A percentile compares a stretch with the other conserved stretches of the same genome.
Evolutionary conservation across 306 rosid genomes (phyloP).

Genomic region (Dryas octopetala): DNA sequence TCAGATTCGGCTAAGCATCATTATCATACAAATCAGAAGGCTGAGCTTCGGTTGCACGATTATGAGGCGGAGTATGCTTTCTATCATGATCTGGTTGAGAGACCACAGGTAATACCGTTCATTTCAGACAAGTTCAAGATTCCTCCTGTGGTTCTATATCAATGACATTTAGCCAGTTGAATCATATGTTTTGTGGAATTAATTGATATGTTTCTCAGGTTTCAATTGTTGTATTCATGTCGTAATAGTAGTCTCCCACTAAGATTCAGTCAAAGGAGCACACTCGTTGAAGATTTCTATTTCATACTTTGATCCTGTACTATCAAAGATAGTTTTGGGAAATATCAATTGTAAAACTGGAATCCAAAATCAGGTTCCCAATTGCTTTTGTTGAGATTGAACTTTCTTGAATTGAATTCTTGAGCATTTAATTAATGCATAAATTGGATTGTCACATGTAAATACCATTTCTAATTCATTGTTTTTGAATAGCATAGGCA

Average conservation of each 20-base stretch:
- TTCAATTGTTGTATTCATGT: slow-evolving; percentile 25
- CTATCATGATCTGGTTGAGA: slow-evolving; percentile 65
- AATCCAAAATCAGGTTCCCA: slow-evolving; percentile 32
- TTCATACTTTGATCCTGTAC: slow-evolving; percentile 29
- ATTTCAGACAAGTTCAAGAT: slow-evolving; percentile 58
- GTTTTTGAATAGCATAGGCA: neutral
- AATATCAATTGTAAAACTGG: slow-evolving; percentile 47
- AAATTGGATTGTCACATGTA: neutral
- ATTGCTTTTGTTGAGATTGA: neutral
- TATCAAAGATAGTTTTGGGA: slow-evolving; percentile 51
- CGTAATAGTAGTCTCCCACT: neutral
- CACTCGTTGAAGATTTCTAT: slow-evolving; percentile 24
- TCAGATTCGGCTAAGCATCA: slow-evolving; percentile 76
- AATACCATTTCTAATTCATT: neutral
- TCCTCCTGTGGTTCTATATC: slow-evolving; percentile 81
- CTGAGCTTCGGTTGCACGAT: slow-evolving; percentile 85
- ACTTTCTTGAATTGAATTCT: neutral
- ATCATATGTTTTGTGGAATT: slow-evolving; percentile 20
- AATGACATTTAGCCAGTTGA: slow-evolving; percentile 32
- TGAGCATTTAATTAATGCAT: neutral
- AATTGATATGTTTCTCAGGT: slow-evolving; percentile 21
- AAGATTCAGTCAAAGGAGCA: slow-evolving; percentile 19
- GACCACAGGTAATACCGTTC: slow-evolving; percentile 64
- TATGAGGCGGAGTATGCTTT: slow-evolving; percentile 90
- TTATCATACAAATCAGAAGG: slow-evolving; percentile 90